These are phyloP conservation scores for Leishmania tropica DNA, from an alignment of 208 protist genomes.

Conservation along the genomic window DNA sequence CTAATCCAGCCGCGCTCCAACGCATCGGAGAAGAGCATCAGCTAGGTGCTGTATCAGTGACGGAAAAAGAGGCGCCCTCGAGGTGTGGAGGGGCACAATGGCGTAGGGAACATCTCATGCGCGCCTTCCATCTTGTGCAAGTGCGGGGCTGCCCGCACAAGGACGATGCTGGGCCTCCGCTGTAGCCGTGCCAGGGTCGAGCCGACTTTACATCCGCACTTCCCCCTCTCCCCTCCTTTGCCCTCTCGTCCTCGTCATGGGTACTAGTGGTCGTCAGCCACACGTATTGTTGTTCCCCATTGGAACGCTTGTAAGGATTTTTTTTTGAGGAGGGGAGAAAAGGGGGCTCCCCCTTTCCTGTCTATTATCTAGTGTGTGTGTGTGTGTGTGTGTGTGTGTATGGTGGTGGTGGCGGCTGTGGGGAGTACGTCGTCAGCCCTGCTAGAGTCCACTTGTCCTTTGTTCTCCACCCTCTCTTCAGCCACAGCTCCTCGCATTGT, in stretches of 20 bases:
- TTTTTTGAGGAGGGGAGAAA: too few species aligned
- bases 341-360: too few species aligned
- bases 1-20: constrained; percentile 76
- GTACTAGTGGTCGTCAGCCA: background rate
- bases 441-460: background rate
- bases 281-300: background rate
- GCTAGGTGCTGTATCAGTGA: constrained; percentile 26
- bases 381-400: too few species aligned
- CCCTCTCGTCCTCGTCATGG: background rate
- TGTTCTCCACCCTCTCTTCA: background rate
- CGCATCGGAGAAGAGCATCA: constrained; percentile 59
- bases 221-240: background rate
- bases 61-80: background rate
- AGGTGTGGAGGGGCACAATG: background rate
- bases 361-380: too few species aligned
- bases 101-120: background rate
- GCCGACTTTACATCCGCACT: background rate
- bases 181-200: background rate
- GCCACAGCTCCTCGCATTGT: background rate
- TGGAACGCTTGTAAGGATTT: background rate
- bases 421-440: background rate
- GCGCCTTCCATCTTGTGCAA: background rate
- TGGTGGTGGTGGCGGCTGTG: background rate
- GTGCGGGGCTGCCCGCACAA: background rate
- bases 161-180: background rate